phyloP scores from a whole-genome alignment of 768 basidiomycete species.

The Lepiota brunneoincarnata region DNA sequence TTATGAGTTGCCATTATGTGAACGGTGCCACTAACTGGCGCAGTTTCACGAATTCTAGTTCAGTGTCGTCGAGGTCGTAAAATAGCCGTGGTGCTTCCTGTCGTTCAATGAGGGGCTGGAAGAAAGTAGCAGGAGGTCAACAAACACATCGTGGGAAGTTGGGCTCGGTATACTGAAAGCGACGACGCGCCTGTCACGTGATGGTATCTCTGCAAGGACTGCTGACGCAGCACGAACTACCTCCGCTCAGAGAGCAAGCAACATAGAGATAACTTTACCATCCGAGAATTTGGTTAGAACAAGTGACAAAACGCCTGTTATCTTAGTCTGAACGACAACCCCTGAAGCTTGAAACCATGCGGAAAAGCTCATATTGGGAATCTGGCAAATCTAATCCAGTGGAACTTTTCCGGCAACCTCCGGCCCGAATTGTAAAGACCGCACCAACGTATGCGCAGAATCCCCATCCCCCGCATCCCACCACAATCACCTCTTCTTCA shows the following conservation, averaged over 20 bases:
- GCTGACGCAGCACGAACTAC: too few relatives aligned
- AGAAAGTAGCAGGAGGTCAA: slow-evolving; percentile 30
- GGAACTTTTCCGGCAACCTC: slow-evolving; percentile 21
- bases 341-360: too few relatives aligned
- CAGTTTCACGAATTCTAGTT: not conserved
- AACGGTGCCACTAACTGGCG: slow-evolving; percentile 13
- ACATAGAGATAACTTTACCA: too few relatives aligned
- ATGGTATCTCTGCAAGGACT: slow-evolving; percentile 33
- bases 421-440: slow-evolving; percentile 25
- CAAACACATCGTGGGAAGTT: slow-evolving; percentile 42
- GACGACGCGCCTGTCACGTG: slow-evolving; percentile 39
- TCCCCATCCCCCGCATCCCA: slow-evolving; percentile 2
- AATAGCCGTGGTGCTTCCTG: slow-evolving; percentile 13
- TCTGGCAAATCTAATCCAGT: slow-evolving; percentile 10
- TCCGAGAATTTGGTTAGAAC: too few relatives aligned
- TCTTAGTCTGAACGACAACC: too few relatives aligned
- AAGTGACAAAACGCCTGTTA: too few relatives aligned
- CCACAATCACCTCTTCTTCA: slow-evolving; percentile 11
- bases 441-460: slow-evolving; percentile 17
- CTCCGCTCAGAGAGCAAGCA: too few relatives aligned
- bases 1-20: slow-evolving; percentile 34
- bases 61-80: slow-evolving; percentile 9
- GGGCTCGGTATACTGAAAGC: slow-evolving; percentile 1
- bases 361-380: too few relatives aligned
- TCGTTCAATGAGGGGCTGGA: slow-evolving; percentile 16